Conservation (phyloP, 768 basidiomycete species). For the Pholiota molesta region DNA sequence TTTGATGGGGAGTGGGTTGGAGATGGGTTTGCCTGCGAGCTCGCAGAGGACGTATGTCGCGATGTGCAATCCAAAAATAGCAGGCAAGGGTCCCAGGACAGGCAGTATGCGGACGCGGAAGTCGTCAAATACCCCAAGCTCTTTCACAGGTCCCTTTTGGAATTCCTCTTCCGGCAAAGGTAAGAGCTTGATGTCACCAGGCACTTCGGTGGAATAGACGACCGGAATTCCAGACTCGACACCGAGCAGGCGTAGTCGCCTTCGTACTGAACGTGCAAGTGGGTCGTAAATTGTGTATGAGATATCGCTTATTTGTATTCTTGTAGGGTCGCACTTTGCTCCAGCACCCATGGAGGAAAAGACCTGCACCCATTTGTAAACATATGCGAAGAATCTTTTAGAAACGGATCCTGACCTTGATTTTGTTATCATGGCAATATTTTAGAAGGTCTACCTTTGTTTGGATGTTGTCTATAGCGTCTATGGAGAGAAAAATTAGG, state of each 20-base stretch:
- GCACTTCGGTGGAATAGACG: constrained; percentile 95
- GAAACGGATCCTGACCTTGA: constrained; percentile 58
- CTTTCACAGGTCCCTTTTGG: constrained; percentile 84
- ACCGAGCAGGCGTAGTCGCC: constrained; percentile 67
- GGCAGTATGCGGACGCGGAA: constrained; percentile 94
- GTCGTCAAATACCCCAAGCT: constrained; percentile 88
- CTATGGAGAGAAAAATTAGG: constrained; percentile 34
- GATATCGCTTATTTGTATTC: constrained; percentile 95
- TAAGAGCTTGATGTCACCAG: constrained; percentile 83
- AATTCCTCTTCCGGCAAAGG: constrained; percentile 94
- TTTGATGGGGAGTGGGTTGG: constrained; percentile 85
- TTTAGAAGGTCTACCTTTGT: constrained; percentile 95
- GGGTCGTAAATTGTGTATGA: constrained; percentile 93
- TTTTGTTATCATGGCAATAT: constrained; percentile 77
- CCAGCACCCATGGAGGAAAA: constrained; percentile 98
- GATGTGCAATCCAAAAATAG: constrained; percentile 89
- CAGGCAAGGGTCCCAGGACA: constrained; percentile 85
- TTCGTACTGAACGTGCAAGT: constrained; percentile 87
- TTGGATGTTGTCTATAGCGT: constrained; percentile 97
- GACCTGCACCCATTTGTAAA: constrained; percentile 55
- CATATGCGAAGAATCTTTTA: neutral
- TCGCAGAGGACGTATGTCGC: constrained; percentile 89
- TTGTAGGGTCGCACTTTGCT: constrained; percentile 92
- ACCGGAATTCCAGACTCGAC: constrained; percentile 75
- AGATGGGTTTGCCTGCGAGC: constrained; percentile 81